phyloP scores from a whole-genome alignment of 2,329 filamentous ascomycete species.

The Pleomassaria siparia region DNA sequence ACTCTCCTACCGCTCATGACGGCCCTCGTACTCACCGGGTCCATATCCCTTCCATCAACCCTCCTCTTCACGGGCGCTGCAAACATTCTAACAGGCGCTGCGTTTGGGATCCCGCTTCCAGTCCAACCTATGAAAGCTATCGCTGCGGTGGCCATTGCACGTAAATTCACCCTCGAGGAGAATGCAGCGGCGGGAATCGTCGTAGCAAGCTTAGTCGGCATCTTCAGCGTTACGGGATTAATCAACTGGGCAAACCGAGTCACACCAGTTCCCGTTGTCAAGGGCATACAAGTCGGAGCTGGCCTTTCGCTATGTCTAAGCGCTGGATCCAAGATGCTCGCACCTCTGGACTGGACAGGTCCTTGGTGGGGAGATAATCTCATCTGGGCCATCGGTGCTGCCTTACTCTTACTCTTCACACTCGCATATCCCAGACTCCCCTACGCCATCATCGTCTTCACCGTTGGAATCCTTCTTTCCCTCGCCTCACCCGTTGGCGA shows the following conservation, averaged over 20 bases:
- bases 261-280: conserved; percentile 84
- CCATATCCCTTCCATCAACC: conserved; percentile 79
- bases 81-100: conserved; percentile 78
- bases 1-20: conserved; percentile 89
- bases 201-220: conserved; percentile 70
- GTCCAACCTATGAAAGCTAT: conserved; percentile 93
- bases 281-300: conserved; percentile 92
- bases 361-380: conserved; percentile 75
- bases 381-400: conserved; percentile 73
- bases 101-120: conserved; percentile 86
- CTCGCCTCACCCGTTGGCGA: conserved; percentile 39
- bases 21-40: conserved; percentile 74
- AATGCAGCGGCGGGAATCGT: conserved; percentile 83
- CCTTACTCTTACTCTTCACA: conserved; percentile 69
- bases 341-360: conserved; percentile 66
- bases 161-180: conserved; percentile 65
- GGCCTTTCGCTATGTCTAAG: conserved; percentile 81
- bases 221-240: conserved; percentile 80
- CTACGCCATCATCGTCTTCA: conserved; percentile 74
- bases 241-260: conserved; percentile 70
- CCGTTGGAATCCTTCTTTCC: conserved; percentile 68
- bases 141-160: conserved; percentile 81
- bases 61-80: conserved; percentile 85
- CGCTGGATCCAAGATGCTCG: conserved; percentile 67
- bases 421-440: conserved; percentile 68